Base-by-base conservation (phyloP, 2,329 filamentous ascomycete genomes). In the Xylariales sp. region DNA sequence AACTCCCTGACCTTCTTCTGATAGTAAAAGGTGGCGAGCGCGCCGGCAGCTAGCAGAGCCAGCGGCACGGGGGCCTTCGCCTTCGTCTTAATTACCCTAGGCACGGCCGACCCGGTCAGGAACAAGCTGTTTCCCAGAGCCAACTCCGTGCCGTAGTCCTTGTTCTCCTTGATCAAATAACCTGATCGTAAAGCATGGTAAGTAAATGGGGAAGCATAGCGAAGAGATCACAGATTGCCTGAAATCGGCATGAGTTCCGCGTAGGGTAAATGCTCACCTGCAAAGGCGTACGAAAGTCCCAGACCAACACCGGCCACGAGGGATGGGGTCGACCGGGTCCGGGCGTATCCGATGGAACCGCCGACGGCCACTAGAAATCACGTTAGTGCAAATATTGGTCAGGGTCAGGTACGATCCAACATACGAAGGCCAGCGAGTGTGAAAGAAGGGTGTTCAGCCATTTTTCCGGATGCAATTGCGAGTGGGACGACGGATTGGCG, bases 1-100 rank as follows among this genome's bases (percentile, higher is more conserved):
- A 66, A 65, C 41, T 66, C 63, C 19, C 58, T 55, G 37, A 57
- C 56, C 48, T 66, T 66, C 48, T 63, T 64, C 47, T 64, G 58
- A 43, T 66, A 66, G 44, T 66, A 66, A 24, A 45, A 65, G 0
- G 61, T 63, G 2, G 63, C 60, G 12, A 66, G 47, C 20, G 48
- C 51, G 27, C 63, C 63, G 0, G 45, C 53, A 5, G 50, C 54
- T 5, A 54, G 55, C 5, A 66, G 51, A 2, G 49, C 56, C 18
- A 66, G 41, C 0, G 63, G 60, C 5, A 63, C 54, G 8, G 61
- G 62, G 1, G 62, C 59, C 33, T 54, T 55, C 1, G 45, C 62
- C 15, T 54, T 55, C 10, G 63, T 66, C 51, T 63, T 62, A 44
- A 65, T 54, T 19, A 63, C 56, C 17, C 62, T 50, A 8, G 60